Conservation (phyloP, 2,329 filamentous ascomycete species). For the Tricladium varicosporioides region DNA sequence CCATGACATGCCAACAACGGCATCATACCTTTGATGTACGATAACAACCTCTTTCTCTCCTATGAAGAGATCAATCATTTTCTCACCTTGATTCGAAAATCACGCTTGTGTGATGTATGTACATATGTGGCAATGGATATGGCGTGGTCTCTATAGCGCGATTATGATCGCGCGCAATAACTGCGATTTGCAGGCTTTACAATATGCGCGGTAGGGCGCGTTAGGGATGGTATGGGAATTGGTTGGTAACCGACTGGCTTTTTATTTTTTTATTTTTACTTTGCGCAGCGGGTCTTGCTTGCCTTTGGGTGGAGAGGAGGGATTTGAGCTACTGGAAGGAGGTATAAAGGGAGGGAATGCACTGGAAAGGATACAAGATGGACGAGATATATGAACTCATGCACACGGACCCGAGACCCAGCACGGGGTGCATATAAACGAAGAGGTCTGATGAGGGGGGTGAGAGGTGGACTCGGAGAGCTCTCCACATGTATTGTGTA, state of each 20-base stretch:
- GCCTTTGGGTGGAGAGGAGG: conserved; percentile 1
- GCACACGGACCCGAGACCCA: too few relatives aligned
- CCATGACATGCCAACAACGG: background rate
- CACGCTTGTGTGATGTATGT: background rate
- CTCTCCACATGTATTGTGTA: too few relatives aligned
- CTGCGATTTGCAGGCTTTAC: background rate
- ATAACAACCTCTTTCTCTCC: background rate
- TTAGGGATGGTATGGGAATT: background rate
- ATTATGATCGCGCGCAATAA: background rate
- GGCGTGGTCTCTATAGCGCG: background rate
- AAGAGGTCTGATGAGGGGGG: too few relatives aligned
- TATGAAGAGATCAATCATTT: background rate
- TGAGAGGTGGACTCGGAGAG: too few relatives aligned
- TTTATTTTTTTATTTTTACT: background rate
- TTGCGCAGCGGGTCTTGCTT: conserved; percentile 24
- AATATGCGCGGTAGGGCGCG: background rate
- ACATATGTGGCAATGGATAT: background rate
- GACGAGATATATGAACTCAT: too few relatives aligned
- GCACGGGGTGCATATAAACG: too few relatives aligned
- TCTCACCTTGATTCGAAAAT: background rate
- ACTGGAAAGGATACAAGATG: too few relatives aligned
- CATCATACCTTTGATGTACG: conserved; percentile 1
- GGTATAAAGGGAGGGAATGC: too few relatives aligned
- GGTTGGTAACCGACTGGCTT: background rate
- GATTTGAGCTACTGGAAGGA: too few relatives aligned